These are phyloP conservation scores for Toxicodendron radicans DNA, from an alignment of 345 rosid species.

Conservation along the genomic window DNA sequence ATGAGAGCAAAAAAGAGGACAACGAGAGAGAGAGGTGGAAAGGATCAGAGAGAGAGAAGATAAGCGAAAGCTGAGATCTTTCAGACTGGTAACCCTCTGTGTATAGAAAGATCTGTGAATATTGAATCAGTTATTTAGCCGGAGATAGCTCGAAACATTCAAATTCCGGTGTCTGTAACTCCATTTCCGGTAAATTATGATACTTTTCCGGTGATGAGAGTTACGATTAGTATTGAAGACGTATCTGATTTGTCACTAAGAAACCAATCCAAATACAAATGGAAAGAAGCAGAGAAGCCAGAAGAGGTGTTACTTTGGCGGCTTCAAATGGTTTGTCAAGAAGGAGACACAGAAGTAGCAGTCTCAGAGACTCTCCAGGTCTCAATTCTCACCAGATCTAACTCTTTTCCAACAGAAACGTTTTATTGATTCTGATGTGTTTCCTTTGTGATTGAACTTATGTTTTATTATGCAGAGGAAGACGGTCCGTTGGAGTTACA, in stretches of 20 bases:
- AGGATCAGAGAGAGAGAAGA: slow-evolving; percentile 23
- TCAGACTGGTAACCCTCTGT: slow-evolving; percentile 22
- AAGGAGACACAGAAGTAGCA: slow-evolving; percentile 71
- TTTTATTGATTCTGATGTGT: neutral
- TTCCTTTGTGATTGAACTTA: neutral
- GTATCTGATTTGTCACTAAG: slow-evolving; percentile 24
- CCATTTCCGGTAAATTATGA: slow-evolving; percentile 33
- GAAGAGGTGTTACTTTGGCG: slow-evolving; percentile 63
- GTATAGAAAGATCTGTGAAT: slow-evolving; percentile 23
- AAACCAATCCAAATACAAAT: slow-evolving; percentile 31
- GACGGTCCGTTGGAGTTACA: slow-evolving; percentile 71
- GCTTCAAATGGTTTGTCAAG: slow-evolving; percentile 71
- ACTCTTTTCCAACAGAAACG: neutral
- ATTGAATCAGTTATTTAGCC: slow-evolving; percentile 9
- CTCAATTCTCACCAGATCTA: slow-evolving; percentile 42
- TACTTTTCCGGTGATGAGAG: slow-evolving; percentile 49
- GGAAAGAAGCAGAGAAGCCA: slow-evolving; percentile 94
- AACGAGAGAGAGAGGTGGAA: slow-evolving; percentile 10
- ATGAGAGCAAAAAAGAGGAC: slow-evolving; percentile 33
- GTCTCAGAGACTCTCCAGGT: slow-evolving; percentile 95
- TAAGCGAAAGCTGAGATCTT: slow-evolving; percentile 40
- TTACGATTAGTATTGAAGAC: slow-evolving; percentile 19
- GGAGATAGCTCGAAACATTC: slow-evolving; percentile 5
- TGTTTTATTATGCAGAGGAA: slow-evolving; percentile 50
- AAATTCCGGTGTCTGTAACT: slow-evolving; percentile 19